Evolutionary conservation across 1,284 basidiomycete species (phyloP).

Genomic region (Heterobasidion occidentale): DNA sequence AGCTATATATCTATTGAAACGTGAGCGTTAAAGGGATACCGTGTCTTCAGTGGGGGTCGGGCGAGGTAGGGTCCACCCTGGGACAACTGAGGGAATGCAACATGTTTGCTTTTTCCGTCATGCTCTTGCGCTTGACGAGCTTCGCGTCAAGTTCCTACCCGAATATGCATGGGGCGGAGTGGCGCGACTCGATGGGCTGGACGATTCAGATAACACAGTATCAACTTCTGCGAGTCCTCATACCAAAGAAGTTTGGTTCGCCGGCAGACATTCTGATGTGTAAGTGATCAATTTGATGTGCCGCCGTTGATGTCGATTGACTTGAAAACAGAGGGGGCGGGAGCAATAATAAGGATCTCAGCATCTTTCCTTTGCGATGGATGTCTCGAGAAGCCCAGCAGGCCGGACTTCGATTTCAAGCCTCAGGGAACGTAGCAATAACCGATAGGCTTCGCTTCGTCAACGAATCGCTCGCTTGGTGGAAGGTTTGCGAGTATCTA

Average conservation of each 20-base stretch:
- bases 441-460: not conserved
- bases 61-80: slow-evolving; percentile 18
- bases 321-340: not conserved
- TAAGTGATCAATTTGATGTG: not conserved
- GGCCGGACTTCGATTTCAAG: not conserved
- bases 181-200: not conserved
- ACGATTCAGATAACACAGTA: too few relatives aligned
- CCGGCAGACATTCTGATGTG: slow-evolving; percentile 9
- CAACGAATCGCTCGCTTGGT: not conserved
- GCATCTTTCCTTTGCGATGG: not conserved
- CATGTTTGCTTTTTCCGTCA: slow-evolving; percentile 27
- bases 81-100: slow-evolving; percentile 9
- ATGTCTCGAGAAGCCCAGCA: slow-evolving; percentile 1
- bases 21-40: slow-evolving; percentile 28
- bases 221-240: not conserved
- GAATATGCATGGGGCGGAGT: slow-evolving; percentile 10
- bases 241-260: slow-evolving; percentile 12
- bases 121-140: slow-evolving; percentile 20
- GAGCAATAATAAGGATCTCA: not conserved
- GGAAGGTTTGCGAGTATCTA: not conserved
- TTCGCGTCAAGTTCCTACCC: slow-evolving; percentile 18
- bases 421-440: not conserved
- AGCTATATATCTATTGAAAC: too few relatives aligned
- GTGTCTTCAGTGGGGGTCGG: slow-evolving; percentile 28
- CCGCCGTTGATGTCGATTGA: not conserved